Conservation (phyloP, 495 filamentous ascomycete species). For the Bathelium albidoporum region DNA sequence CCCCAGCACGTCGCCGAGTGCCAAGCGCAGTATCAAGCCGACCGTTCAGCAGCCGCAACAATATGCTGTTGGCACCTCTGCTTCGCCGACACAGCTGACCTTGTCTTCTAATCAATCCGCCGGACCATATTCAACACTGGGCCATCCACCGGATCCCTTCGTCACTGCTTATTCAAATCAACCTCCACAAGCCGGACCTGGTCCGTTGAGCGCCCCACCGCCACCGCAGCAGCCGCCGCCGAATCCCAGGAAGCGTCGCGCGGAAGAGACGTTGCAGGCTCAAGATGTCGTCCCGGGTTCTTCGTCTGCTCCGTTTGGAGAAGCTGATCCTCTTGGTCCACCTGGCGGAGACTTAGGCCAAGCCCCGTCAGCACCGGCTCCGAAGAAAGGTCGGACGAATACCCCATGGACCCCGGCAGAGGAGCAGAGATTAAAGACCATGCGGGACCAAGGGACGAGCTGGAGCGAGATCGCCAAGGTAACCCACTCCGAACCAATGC, state of each 20-base stretch:
- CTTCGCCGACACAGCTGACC: slow-evolving; percentile 21
- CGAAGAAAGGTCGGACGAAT: slow-evolving; percentile 88
- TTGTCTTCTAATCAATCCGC: slow-evolving; percentile 16
- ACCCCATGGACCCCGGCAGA: slow-evolving; percentile 96
- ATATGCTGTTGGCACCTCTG: slow-evolving; percentile 10
- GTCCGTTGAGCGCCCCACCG: slow-evolving; percentile 2
- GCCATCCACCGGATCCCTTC: not conserved
- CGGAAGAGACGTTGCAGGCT: slow-evolving; percentile 13
- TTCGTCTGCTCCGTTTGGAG: not conserved
- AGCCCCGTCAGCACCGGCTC: slow-evolving; percentile 14
- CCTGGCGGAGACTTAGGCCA: not conserved
- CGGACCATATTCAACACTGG: not conserved
- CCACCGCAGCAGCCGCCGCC: slow-evolving; percentile 13
- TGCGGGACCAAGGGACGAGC: slow-evolving; percentile 86
- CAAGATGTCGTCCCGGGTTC: not conserved
- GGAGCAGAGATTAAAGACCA: slow-evolving; percentile 80
- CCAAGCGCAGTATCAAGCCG: slow-evolving; percentile 19
- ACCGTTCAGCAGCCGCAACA: slow-evolving; percentile 8
- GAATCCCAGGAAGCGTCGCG: slow-evolving; percentile 20
- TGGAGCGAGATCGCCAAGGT: slow-evolving; percentile 99
- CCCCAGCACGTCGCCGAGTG: slow-evolving; percentile 8
- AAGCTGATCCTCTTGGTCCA: not conserved
- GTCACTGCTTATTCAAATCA: not conserved
- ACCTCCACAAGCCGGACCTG: slow-evolving; percentile 6
- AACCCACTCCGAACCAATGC: not conserved